A percentile compares a stretch with the other conserved stretches of the same genome.
phyloP scores from a whole-genome alignment of 1,284 basidiomycete species.

The Heterobasidion occidentale region DNA sequence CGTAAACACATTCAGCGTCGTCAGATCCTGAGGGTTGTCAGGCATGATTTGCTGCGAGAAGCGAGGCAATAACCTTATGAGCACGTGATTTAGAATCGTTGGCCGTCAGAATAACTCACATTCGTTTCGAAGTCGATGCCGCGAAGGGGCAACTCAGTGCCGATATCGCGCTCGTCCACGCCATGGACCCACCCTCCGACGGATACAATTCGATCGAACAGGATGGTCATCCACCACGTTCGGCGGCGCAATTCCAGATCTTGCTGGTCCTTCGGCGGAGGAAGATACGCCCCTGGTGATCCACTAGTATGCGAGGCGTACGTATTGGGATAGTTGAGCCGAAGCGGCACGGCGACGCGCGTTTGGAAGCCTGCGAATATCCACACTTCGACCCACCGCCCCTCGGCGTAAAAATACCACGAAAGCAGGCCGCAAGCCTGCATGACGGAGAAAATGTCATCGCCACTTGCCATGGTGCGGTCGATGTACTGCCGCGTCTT shows the following conservation, averaged over 20 bases:
- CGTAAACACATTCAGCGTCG: slow-evolving; percentile 52
- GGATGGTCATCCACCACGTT: slow-evolving; percentile 83
- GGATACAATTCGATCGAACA: slow-evolving; percentile 78
- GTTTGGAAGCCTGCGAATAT: slow-evolving; percentile 80
- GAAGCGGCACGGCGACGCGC: slow-evolving; percentile 75
- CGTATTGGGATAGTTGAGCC: slow-evolving; percentile 76
- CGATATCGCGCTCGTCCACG: slow-evolving; percentile 72
- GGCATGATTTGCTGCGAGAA: slow-evolving; percentile 40
- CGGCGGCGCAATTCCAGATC: slow-evolving; percentile 71
- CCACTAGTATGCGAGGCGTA: slow-evolving; percentile 59
- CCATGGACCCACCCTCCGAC: slow-evolving; percentile 86
- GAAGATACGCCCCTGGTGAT: slow-evolving; percentile 69
- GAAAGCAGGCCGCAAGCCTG: slow-evolving; percentile 78
- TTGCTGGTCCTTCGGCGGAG: slow-evolving; percentile 62
- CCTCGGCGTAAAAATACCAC: slow-evolving; percentile 85
- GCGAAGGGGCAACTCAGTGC: slow-evolving; percentile 71
- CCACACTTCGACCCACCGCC: slow-evolving; percentile 86
- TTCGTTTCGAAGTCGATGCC: slow-evolving; percentile 66
- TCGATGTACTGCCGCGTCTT: slow-evolving; percentile 81
- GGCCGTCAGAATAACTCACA: slow-evolving; percentile 28
- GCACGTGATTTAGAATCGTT: neutral
- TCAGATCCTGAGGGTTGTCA: slow-evolving; percentile 66
- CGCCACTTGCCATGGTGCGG: slow-evolving; percentile 75
- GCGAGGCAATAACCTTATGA: slow-evolving; percentile 8
- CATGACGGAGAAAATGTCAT: slow-evolving; percentile 77